Base-by-base conservation (phyloP, 257 asterid genomes). In the Orobanche coerulescens region DNA sequence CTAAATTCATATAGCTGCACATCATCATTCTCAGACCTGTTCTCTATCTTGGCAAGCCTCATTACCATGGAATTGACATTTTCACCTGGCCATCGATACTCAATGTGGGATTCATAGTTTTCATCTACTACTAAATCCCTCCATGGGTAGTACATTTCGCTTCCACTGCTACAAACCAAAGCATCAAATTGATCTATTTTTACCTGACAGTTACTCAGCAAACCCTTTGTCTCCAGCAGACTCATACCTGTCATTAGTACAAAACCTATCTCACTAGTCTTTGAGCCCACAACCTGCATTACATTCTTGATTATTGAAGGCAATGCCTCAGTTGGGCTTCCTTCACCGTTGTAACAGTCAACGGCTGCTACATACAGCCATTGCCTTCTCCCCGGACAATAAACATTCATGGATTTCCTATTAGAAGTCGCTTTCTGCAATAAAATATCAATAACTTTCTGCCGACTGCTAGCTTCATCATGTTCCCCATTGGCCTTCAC, bases 81-180 rank as follows among this genome's bases (percentile, higher is more conserved):
- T 62, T 81, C 86, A 63, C 88, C 82, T 10, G 88, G 79, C 95
- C 91, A 83, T 22, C 84, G 85, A 64, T 78, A 68, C 71, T 73
- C 90, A 44, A 80, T 71, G 67, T 80, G 90, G 62, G 81, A 74
- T 68, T 74, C 76, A 1, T 85, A 82, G 71, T 82, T 85, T 62
- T 80, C 83, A 71, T 82, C 87, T 37, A 62, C 33, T 23, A 16
- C 74, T 65, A 73, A 69, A 70, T 82, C 88, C 73, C 73, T 75
- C 87, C 90, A 85, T 5, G 94, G 87, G 49, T 77, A 76, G 70
- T 71, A 82, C 55, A 84, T 71, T 75, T 84, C 87, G 37, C 94
- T 78, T 25, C 94, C 94, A 58, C 85, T 79, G 71, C 78, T 74
- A 36, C 89, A 84, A 60, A 76, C 73, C 70, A 84, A 37, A 34